Base-by-base conservation (phyloP, 306 rosid genomes). In the Betula pendula region DNA sequence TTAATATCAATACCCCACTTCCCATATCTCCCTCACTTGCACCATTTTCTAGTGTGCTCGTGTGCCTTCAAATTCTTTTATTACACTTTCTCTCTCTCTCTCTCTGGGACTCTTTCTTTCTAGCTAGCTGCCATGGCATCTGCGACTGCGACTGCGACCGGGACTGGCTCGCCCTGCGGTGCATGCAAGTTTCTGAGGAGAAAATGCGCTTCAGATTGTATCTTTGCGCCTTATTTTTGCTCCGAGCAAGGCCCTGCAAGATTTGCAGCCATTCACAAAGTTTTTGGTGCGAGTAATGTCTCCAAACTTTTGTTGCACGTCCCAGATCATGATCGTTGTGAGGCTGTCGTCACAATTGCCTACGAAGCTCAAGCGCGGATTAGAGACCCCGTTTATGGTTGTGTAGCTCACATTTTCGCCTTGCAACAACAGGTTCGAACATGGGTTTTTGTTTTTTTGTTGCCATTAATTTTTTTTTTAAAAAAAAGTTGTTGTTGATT, bases 331-430 rank as follows among this genome's bases (percentile, higher is more conserved):
- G 92, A 93, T 79, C 96, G 99, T 2, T 91, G 90, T 70, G 97
- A 96, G 70, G 99, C 99, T 4, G 98, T 96, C 63, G 88, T 96
- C 77, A 96, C 98, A 0, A 96, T 96, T 47, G 90, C 98, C 16
- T 96, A 96, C 72, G 98, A 96, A 76, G 99, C 99, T 70, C 98
- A 96, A 65, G 99, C 99, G 38, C 82, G 99, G 65, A 85, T 96
- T 56, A 67, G 92, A 67, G 99, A 96, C 75, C 99, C 99, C 75
- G 98, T 96, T 66, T 96, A 96, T 88, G 99, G 98, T 3, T 96
- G 98, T 43, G 97, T 96, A 56, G 84, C 98, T 31, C 99, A 96
- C 90, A 93, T 96, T 84, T 92, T 92, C 68, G 85, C 97, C 81
- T 83, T 96, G 73, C 99, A 96, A 84, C 96, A 96, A 85, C 99